phyloP scores from a whole-genome alignment of 2,329 filamentous ascomycete species.

The Phyllosticta citriasiana region DNA sequence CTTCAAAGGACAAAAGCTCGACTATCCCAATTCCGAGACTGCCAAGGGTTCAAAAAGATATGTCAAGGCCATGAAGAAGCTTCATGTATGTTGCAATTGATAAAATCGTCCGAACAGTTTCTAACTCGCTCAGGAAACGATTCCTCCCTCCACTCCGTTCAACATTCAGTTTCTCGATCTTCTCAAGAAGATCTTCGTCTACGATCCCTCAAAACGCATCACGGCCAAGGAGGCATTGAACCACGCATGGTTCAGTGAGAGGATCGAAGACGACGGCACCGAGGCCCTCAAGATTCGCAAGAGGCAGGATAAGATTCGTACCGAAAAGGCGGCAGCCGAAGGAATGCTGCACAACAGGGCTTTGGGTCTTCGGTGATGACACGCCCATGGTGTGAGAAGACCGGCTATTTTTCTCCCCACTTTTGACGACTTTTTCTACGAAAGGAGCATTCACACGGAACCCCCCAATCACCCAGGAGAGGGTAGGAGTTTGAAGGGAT shows the following conservation, averaged over 20 bases:
- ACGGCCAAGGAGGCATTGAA: slow-evolving; percentile 55
- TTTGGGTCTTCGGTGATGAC: not conserved
- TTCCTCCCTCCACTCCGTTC: slow-evolving; percentile 49
- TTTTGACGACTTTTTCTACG: not conserved
- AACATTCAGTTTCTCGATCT: slow-evolving; percentile 55
- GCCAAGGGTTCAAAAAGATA: slow-evolving; percentile 55
- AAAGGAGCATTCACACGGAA: slow-evolving; percentile 5
- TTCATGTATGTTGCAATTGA: slow-evolving; percentile 38
- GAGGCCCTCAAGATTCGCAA: slow-evolving; percentile 51
- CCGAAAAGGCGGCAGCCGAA: not conserved
- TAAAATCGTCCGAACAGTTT: not conserved
- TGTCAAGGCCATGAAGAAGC: slow-evolving; percentile 57
- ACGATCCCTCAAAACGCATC: slow-evolving; percentile 55
- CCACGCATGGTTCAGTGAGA: slow-evolving; percentile 57
- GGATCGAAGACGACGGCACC: slow-evolving; percentile 54
- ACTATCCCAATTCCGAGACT: slow-evolving; percentile 55
- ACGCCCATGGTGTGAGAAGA: not conserved
- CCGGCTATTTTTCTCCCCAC: not conserved
- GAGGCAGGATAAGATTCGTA: slow-evolving; percentile 24
- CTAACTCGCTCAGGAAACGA: slow-evolving; percentile 45
- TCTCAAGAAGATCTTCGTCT: slow-evolving; percentile 53
- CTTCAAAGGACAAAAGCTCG: slow-evolving; percentile 47
- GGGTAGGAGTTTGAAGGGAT: not conserved
- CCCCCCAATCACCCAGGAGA: not conserved
- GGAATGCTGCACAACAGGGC: not conserved